Conservation (phyloP, 1,284 basidiomycete genomes). For the Ganoderma lingzhi region DNA sequence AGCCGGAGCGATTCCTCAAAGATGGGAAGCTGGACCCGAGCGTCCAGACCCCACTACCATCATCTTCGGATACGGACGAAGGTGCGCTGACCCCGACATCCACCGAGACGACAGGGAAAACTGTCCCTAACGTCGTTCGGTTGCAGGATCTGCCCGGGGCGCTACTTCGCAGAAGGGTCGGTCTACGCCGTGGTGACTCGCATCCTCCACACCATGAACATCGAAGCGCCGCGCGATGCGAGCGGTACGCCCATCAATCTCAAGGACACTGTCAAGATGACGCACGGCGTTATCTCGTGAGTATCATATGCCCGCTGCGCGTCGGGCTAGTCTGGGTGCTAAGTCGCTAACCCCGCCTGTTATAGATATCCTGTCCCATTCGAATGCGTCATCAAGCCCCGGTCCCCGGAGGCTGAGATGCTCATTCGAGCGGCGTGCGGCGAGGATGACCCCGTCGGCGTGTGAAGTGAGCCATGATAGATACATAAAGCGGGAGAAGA, state of each 20-base stretch:
- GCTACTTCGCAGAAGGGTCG: constrained; percentile 21
- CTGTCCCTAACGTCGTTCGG: background rate
- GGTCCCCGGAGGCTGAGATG: constrained; percentile 59
- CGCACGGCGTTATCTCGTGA: constrained; percentile 10
- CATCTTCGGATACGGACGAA: constrained; percentile 36
- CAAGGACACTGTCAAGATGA: constrained; percentile 8
- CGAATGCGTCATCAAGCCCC: constrained; percentile 64
- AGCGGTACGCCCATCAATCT: constrained; percentile 12
- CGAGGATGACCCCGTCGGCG: background rate
- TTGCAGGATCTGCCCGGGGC: constrained; percentile 27
- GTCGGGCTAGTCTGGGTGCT: background rate
- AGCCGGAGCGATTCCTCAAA: constrained; percentile 31
- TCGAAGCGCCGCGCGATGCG: constrained; percentile 11
- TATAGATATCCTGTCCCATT: constrained; percentile 72
- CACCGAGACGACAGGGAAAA: background rate
- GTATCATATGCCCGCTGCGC: background rate
- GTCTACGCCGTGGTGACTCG: constrained; percentile 19
- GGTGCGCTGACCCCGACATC: constrained; percentile 9
- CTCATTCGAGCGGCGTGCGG: constrained; percentile 45
- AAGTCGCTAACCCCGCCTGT: constrained; percentile 43
- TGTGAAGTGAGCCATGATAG: background rate
- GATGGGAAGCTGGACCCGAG: constrained; percentile 23
- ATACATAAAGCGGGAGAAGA: background rate
- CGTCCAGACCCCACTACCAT: constrained; percentile 19
- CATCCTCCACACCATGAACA: constrained; percentile 20